These are phyloP conservation scores for Lyophyllum shimeji DNA, from an alignment of 768 basidiomycete species.

Conservation along the genomic window DNA sequence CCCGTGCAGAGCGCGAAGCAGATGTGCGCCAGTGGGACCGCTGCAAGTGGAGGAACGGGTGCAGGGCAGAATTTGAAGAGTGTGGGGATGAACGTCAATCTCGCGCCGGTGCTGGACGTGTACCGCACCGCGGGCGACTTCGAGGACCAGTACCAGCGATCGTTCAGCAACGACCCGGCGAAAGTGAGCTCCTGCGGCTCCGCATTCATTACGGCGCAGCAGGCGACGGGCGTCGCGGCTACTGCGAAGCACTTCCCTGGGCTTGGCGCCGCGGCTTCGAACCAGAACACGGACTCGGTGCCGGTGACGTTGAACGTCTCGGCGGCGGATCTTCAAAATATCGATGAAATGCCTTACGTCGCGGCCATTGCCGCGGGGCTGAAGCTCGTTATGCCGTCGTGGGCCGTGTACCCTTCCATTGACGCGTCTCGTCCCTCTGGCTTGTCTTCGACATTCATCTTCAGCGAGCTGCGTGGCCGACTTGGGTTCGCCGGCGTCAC, in stretches of 20 bases:
- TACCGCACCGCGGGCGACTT: slow-evolving; percentile 16
- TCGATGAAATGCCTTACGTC: slow-evolving; percentile 14
- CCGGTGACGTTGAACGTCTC: slow-evolving; percentile 12
- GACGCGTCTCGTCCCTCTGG: slow-evolving; percentile 11
- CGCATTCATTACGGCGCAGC: slow-evolving; percentile 12
- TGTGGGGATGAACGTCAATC: slow-evolving; percentile 17
- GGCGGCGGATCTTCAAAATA: slow-evolving; percentile 7
- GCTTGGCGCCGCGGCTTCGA: slow-evolving; percentile 12
- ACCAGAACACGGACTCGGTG: slow-evolving; percentile 7
- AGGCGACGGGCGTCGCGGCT: slow-evolving; percentile 12
- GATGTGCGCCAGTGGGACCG: slow-evolving; percentile 12
- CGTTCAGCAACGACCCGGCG: slow-evolving; percentile 14
- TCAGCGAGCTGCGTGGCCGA: slow-evolving; percentile 12
- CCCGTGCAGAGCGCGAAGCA: slow-evolving; percentile 15
- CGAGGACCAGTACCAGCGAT: slow-evolving; percentile 12
- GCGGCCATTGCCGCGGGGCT: slow-evolving; percentile 13
- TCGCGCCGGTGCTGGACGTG: slow-evolving; percentile 17
- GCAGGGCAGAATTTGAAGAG: slow-evolving; percentile 13
- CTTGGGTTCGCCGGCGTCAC: slow-evolving; percentile 16
- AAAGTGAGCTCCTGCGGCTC: slow-evolving; percentile 9
- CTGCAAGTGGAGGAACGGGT: slow-evolving; percentile 7
- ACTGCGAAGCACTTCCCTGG: slow-evolving; percentile 18
- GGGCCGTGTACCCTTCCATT: slow-evolving; percentile 15
- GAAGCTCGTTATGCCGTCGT: slow-evolving; percentile 16
- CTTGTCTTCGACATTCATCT: slow-evolving; percentile 9